A percentile compares a stretch with the other conserved stretches of the same genome.
Conservation (phyloP, 192 early-diverging fungal species). For the Podila clonocystis region DNA sequence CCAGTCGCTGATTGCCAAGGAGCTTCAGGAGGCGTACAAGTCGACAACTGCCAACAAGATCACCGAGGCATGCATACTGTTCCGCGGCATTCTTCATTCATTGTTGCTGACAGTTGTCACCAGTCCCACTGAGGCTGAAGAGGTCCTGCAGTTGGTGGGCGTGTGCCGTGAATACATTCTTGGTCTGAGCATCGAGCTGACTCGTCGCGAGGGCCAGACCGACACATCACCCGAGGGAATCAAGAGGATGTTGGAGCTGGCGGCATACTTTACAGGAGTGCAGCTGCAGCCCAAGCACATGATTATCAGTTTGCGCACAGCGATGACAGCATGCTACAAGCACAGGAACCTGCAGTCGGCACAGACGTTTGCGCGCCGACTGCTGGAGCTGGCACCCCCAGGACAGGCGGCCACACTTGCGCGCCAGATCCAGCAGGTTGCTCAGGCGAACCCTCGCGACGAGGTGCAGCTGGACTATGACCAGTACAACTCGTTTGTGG, state of each 20-base stretch:
- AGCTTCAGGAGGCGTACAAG: slow-evolving; percentile 88
- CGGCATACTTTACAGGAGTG: slow-evolving; percentile 96
- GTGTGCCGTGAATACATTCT: slow-evolving; percentile 94
- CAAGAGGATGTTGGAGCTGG: slow-evolving; percentile 89
- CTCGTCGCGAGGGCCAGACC: slow-evolving; percentile 69
- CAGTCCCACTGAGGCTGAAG: slow-evolving; percentile 73
- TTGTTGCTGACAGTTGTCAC: slow-evolving; percentile 80
- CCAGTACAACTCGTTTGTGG: slow-evolving; percentile 93
- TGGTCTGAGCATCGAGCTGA: slow-evolving; percentile 86
- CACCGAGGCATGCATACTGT: slow-evolving; percentile 77
- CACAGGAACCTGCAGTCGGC: slow-evolving; percentile 87
- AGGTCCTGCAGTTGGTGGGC: slow-evolving; percentile 78
- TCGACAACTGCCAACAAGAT: slow-evolving; percentile 87
- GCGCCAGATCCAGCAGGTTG: slow-evolving; percentile 77
- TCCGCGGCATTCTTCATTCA: slow-evolving; percentile 81
- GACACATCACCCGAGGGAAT: slow-evolving; percentile 61
- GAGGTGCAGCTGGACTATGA: slow-evolving; percentile 90
- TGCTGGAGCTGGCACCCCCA: slow-evolving; percentile 90
- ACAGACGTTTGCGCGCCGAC: slow-evolving; percentile 85
- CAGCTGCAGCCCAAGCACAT: slow-evolving; percentile 89
- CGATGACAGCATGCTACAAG: slow-evolving; percentile 87
- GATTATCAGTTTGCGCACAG: slow-evolving; percentile 88
- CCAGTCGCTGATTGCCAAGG: slow-evolving; percentile 62
- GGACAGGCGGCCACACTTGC: slow-evolving; percentile 82
- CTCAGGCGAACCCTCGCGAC: slow-evolving; percentile 84